Percentiles rank a stretch among this genome's conserved stretches.
Conservation (phyloP, 2,329 filamentous ascomycete species). For the Hymenoscyphus scutula region DNA sequence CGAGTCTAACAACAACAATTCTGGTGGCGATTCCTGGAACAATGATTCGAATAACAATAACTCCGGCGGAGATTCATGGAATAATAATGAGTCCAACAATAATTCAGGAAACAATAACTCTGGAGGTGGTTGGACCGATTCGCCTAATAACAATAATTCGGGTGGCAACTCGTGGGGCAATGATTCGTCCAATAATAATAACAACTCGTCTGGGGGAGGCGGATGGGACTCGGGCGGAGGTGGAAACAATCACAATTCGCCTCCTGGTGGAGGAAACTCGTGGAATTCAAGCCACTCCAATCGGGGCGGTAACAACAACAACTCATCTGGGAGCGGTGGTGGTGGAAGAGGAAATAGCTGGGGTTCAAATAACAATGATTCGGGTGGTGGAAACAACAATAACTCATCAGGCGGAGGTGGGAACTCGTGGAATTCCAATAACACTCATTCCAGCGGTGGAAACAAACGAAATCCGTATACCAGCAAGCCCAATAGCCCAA, state of each 20-base stretch:
- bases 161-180: background rate
- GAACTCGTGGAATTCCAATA: constrained; percentile 4
- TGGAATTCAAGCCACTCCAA: constrained; percentile 16
- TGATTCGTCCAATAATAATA: constrained; percentile 5
- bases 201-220: background rate
- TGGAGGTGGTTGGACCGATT: background rate
- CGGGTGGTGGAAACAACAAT: constrained; percentile 10
- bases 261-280: background rate
- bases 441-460: background rate
- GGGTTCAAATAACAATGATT: constrained; percentile 1
- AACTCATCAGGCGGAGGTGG: background rate
- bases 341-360: background rate
- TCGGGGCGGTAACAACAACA: background rate
- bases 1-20: constrained; percentile 7
- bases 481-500: constrained; percentile 9
- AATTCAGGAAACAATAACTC: constrained; percentile 6
- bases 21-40: background rate
- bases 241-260: background rate
- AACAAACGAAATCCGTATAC: background rate
- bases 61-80: constrained; percentile 10
- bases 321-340: no score
- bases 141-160: constrained; percentile 8
- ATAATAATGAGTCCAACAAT: constrained; percentile 1
- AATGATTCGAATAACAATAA: constrained; percentile 13
- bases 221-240: background rate